Evolutionary conservation across 2,329 filamentous ascomycete species (phyloP).

Genomic region (Arthrobotrys pseudoclavata): DNA sequence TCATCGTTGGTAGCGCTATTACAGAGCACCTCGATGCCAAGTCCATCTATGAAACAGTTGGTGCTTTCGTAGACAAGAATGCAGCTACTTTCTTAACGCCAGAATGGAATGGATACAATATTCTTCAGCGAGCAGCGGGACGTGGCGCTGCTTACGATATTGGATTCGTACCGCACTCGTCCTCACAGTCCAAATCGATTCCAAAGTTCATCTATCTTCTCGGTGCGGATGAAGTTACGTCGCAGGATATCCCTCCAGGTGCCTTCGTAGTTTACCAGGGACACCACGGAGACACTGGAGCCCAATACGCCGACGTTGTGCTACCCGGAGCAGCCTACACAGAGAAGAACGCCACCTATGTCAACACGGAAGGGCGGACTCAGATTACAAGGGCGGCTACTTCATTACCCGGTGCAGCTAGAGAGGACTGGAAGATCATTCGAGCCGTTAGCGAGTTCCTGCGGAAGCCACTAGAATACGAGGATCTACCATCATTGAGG

Average conservation of each 20-base stretch:
- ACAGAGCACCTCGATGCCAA: constrained; percentile 92
- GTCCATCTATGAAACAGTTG: constrained; percentile 91
- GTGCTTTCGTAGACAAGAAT: constrained; percentile 92
- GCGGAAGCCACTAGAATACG: constrained; percentile 86
- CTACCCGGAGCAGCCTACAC: constrained; percentile 96
- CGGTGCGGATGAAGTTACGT: constrained; percentile 89
- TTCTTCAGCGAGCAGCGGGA: constrained; percentile 93
- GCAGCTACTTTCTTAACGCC: constrained; percentile 85
- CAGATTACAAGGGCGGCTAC: constrained; percentile 94
- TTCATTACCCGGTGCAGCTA: constrained; percentile 85
- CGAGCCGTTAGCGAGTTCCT: constrained; percentile 93
- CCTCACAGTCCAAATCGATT: constrained; percentile 83
- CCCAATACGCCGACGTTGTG: constrained; percentile 91
- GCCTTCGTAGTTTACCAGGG: constrained; percentile 98
- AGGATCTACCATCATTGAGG: constrained; percentile 87
- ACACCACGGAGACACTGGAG: constrained; percentile 94
- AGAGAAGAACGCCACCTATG: constrained; percentile 94
- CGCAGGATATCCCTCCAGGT: constrained; percentile 90
- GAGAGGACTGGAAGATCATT: constrained; percentile 99
- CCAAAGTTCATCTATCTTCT: constrained; percentile 98
- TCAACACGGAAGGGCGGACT: constrained; percentile 97
- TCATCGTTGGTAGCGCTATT: constrained; percentile 91
- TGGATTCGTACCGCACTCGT: constrained; percentile 89
- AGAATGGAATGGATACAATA: constrained; percentile 98
- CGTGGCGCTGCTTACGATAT: constrained; percentile 94